Evolutionary conservation across 2,329 filamentous ascomycete species (phyloP).

Genomic region (Botryosphaeria dothidea): DNA sequence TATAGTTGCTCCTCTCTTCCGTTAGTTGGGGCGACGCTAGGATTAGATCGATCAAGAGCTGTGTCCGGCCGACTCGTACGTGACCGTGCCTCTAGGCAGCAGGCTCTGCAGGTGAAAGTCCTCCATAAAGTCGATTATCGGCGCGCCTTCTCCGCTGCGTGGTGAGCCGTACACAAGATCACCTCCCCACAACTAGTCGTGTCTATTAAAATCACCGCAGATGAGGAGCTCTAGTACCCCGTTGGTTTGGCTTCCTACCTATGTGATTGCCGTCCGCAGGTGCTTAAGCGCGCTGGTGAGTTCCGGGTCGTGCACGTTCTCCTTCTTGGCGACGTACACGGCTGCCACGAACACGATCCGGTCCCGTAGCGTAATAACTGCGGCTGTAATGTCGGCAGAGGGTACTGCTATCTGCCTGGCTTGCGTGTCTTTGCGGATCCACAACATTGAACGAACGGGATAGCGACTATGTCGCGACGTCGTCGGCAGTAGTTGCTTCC

Average conservation of each 20-base stretch:
- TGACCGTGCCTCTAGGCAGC: background rate
- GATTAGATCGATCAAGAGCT: background rate
- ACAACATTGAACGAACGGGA: background rate
- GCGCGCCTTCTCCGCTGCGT: background rate
- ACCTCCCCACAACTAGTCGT: background rate
- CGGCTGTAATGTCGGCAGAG: background rate
- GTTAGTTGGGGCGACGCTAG: background rate
- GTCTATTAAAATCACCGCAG: background rate
- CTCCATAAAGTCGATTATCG: background rate
- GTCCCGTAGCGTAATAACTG: background rate
- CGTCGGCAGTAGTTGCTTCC: background rate
- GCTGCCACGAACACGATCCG: background rate
- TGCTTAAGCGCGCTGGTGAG: background rate
- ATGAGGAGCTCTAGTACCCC: background rate
- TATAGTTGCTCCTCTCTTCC: background rate
- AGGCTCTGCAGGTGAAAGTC: background rate
- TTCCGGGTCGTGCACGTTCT: background rate
- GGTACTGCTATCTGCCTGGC: background rate
- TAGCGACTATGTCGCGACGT: background rate
- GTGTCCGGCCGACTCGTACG: background rate
- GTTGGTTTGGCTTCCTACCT: background rate
- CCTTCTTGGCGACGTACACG: background rate
- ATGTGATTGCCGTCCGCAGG: background rate
- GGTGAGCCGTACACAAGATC: background rate
- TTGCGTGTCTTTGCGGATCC: background rate